Base-by-base conservation (phyloP, 164 flowering plant genomes). In the Brasenia schreberi region DNA sequence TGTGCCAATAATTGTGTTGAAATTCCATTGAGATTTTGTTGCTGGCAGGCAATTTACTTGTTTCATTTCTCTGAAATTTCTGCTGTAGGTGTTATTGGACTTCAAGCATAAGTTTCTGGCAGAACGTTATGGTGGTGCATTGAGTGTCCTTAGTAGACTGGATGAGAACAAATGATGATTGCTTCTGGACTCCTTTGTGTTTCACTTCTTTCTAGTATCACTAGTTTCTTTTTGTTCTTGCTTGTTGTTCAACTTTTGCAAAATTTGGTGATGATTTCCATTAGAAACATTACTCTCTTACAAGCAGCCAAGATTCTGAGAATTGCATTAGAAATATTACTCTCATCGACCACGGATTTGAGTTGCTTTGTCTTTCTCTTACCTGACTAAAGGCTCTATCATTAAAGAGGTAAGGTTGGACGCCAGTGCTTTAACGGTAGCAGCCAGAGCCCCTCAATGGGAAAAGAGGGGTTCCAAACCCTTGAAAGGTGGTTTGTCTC, bases 81-180 rank as follows among this genome's bases (percentile, higher is more conserved):
- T 11, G n/a, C n/a, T 56, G 59, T n/a, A 60, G 62, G 62, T 60
- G 27, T 60, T 17, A 60, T 60, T 60, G 62, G 62, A 6, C 62
- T 60, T 19, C 62, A 60, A 17, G 62, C 19, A 11, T 60, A 19
- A 60, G n/a, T 17, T 6, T n/a, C n/a, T 9, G n/a, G 53, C 53
- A 45, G 53, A 1, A 4, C 53, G 6, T 12, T 45, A 45, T 7
- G 53, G 53, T 45, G 53, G 11, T 7, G 53, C 53, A 4, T 5
- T 1, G 53, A 7, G 53, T 23, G 27, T 23, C n/a, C n/a, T 44
- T 44, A 10, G 52, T 7, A 45, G 12, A 45, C 53, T 45, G 7
- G 53, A 45, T 45, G 53, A 45, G 5, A 45, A 45, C 5, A 45
- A 45, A 45, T 45, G 53, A 7, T 45, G 53, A 45, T 5, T 45